A percentile compares a stretch with the other conserved stretches of the same genome.
Conservation (phyloP, 2,329 filamentous ascomycete genomes). For the Gnomoniopsis sp. region DNA sequence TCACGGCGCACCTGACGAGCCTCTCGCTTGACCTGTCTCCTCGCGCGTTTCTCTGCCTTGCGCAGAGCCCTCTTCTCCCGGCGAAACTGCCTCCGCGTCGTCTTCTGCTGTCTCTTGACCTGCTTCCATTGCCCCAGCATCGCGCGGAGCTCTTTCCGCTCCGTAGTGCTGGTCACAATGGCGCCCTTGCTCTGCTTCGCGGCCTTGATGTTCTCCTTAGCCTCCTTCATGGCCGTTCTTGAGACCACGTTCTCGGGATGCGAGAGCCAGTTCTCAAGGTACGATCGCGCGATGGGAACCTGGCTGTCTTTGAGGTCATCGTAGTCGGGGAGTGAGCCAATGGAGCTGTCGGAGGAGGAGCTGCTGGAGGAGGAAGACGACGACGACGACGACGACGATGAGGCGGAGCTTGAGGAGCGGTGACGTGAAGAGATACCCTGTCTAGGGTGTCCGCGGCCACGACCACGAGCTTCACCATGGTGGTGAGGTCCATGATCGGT, state of each 20-base stretch:
- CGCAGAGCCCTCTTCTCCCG: conserved; percentile 29
- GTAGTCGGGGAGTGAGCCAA: conserved; percentile 53
- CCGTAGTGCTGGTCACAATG: conserved; percentile 23
- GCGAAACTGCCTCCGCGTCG: conserved; percentile 28
- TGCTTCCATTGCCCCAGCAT: conserved; percentile 42
- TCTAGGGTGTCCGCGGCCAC: conserved; percentile 17
- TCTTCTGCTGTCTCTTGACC: conserved; percentile 34
- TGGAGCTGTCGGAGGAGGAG: conserved; percentile 35
- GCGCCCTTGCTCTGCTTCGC: conserved; percentile 22
- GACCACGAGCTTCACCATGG: conserved; percentile 8
- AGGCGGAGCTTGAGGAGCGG: conserved; percentile 27
- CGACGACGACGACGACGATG: conserved; percentile 29
- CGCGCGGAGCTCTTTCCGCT: conserved; percentile 43
- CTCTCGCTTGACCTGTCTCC: conserved; percentile 29
- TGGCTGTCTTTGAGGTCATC: conserved; percentile 47
- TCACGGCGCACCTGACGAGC: conserved; percentile 29
- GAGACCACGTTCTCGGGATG: conserved; percentile 48
- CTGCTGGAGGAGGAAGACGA: conserved; percentile 32
- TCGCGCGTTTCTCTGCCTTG: conserved; percentile 26
- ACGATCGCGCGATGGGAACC: conserved; percentile 41
- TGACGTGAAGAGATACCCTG: conserved; percentile 17
- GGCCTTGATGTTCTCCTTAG: conserved; percentile 42
- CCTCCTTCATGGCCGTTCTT: conserved; percentile 38
- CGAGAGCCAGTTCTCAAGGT: conserved; percentile 46
- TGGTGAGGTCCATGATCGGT: neutral